phyloP scores from a whole-genome alignment of 73 alveolate species.

The Paramecium octaurelia region DNA sequence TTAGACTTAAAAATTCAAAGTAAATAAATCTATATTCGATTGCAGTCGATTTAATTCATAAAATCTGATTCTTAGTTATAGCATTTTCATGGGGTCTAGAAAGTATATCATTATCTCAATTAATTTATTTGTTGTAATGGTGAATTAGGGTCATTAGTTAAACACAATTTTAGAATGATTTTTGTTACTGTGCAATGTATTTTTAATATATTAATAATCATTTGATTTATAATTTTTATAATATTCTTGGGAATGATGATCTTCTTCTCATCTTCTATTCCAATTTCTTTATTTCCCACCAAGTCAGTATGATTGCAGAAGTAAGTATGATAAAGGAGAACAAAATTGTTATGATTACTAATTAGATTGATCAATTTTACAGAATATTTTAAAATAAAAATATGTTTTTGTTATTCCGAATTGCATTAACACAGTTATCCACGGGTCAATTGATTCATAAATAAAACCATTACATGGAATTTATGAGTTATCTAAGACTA shows the following conservation, averaged over 20 bases:
- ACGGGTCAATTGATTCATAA: background rate
- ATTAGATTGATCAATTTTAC: background rate
- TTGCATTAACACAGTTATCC: background rate
- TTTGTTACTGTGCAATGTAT: background rate
- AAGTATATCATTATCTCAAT: background rate
- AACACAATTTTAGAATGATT: background rate
- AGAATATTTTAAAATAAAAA: background rate
- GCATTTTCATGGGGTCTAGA: background rate
- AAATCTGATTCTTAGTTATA: background rate
- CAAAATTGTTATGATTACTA: background rate
- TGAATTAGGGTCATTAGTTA: background rate
- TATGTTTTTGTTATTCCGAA: background rate
- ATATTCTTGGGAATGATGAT: background rate
- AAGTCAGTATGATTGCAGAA: background rate
- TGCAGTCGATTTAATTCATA: background rate
- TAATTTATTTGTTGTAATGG: background rate
- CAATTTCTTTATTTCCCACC: background rate
- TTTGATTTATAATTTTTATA: background rate
- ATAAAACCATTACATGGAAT: background rate
- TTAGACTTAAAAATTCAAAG: background rate
- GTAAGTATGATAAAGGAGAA: background rate
- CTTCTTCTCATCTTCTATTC: background rate
- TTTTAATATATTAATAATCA: background rate
- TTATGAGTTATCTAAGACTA: background rate
- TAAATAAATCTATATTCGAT: background rate